These are phyloP conservation scores for Penicillium sp. DNA, from an alignment of 2,329 filamentous ascomycete species.

Conservation along the genomic window DNA sequence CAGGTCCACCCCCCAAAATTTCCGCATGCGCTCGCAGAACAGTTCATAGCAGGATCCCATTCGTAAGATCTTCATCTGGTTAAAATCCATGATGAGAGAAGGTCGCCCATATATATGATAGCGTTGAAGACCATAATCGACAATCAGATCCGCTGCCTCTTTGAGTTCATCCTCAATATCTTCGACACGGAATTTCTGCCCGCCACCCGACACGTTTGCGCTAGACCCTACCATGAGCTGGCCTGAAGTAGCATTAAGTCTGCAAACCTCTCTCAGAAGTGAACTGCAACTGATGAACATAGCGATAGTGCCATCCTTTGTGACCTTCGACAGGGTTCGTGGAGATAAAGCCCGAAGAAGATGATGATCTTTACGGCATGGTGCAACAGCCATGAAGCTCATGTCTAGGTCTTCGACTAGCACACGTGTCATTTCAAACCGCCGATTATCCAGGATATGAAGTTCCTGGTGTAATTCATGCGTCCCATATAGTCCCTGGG, in stretches of 20 bases:
- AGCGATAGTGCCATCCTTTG: constrained; percentile 7
- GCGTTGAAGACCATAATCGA: constrained; percentile 12
- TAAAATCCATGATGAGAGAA: constrained; percentile 5
- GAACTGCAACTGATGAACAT: constrained; percentile 1
- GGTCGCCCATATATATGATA: constrained; percentile 8
- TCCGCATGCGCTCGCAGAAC: neutral
- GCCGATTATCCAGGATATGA: constrained; percentile 12
- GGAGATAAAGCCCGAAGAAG: neutral
- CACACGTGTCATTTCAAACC: constrained; percentile 16
- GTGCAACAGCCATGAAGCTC: constrained; percentile 14
- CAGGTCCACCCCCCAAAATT: neutral
- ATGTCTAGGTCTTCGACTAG: constrained; percentile 17
- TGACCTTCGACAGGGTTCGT: constrained; percentile 2
- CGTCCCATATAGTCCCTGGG: constrained; percentile 22
- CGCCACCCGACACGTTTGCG: constrained; percentile 18
- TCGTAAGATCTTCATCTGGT: constrained; percentile 6
- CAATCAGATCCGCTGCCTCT: constrained; percentile 11
- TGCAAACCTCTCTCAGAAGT: constrained; percentile 7
- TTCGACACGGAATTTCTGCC: constrained; percentile 15
- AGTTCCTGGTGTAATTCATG: constrained; percentile 17
- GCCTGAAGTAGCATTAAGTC: constrained; percentile 5
- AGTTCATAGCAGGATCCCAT: constrained; percentile 6
- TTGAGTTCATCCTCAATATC: constrained; percentile 17
- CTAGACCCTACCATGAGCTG: constrained; percentile 14
- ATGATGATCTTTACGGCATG: neutral